Conservation (phyloP, 208 protist species). For the Acanthamoeba sp. region DNA sequence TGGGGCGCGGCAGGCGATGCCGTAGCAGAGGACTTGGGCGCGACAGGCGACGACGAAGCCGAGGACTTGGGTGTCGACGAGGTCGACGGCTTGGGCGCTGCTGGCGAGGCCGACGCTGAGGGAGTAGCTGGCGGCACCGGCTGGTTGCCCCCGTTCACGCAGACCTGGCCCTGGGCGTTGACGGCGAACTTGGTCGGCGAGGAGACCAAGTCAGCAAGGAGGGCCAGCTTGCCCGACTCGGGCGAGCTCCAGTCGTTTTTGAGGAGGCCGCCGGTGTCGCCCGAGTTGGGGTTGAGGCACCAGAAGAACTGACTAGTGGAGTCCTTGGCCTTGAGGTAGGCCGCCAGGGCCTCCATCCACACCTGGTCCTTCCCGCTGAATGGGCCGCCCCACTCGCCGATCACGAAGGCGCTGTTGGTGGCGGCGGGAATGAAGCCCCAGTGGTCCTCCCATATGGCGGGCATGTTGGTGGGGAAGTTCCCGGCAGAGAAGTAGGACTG, state of each 20-base stretch:
- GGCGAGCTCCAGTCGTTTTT: constrained; percentile 75
- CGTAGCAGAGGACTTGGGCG: too few species aligned
- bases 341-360: constrained; percentile 77
- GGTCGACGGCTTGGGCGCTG: too few species aligned
- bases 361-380: constrained; percentile 53
- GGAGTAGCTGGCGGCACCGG: neutral
- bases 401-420: neutral
- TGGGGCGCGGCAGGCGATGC: too few species aligned
- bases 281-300: too few species aligned
- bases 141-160: neutral
- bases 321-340: constrained; percentile 66
- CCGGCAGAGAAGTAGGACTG: neutral
- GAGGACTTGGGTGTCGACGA: too few species aligned
- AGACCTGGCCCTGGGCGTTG: neutral
- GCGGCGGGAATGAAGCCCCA: constrained; percentile 24
- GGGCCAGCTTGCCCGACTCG: constrained; percentile 66
- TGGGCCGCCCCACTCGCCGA: constrained; percentile 64
- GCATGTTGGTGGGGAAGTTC: constrained; percentile 64
- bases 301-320: constrained; percentile 60
- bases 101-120: neutral
- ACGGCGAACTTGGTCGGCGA: constrained; percentile 77
- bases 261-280: constrained; percentile 82
- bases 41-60: too few species aligned
- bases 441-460: constrained; percentile 64
- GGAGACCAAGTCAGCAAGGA: constrained; percentile 51